phyloP scores from a whole-genome alignment of 106 monocot species.

The Posidonia australis region DNA sequence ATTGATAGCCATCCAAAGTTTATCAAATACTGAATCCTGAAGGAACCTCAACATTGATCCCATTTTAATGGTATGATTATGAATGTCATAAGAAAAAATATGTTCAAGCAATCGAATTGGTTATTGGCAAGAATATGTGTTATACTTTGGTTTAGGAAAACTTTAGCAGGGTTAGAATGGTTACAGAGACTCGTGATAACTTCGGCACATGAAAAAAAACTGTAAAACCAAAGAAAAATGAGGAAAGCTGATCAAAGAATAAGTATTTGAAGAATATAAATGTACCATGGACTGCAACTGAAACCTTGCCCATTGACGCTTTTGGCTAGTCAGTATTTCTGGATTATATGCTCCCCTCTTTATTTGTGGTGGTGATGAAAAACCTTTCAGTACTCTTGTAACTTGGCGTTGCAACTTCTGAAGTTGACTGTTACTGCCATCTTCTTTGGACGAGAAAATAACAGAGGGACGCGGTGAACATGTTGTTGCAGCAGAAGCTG shows the following conservation, averaged over 20 bases:
- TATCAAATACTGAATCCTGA: too few species aligned
- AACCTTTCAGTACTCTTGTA: slow-evolving; percentile 52
- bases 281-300: slow-evolving; percentile 65
- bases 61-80: too few species aligned
- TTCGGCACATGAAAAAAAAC: not conserved
- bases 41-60: too few species aligned
- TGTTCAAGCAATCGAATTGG: too few species aligned
- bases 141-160: too few species aligned
- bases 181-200: not conserved
- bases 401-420: slow-evolving; percentile 75
- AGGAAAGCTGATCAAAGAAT: not conserved
- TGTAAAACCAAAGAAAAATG: not conserved
- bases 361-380: slow-evolving; percentile 63
- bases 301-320: slow-evolving; percentile 90
- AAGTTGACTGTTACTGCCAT: slow-evolving; percentile 42
- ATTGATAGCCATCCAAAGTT: too few species aligned
- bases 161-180: too few species aligned
- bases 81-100: too few species aligned
- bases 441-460: slow-evolving; percentile 74
- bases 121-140: too few species aligned
- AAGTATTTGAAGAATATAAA: not conserved
- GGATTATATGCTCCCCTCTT: slow-evolving; percentile 76
- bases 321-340: slow-evolving; percentile 86
- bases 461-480: slow-evolving; percentile 60
- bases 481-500: slow-evolving; percentile 46